Evolutionary conservation across 2,329 filamentous ascomycete genomes (phyloP).

Genomic region (Fusarium xylarioides): DNA sequence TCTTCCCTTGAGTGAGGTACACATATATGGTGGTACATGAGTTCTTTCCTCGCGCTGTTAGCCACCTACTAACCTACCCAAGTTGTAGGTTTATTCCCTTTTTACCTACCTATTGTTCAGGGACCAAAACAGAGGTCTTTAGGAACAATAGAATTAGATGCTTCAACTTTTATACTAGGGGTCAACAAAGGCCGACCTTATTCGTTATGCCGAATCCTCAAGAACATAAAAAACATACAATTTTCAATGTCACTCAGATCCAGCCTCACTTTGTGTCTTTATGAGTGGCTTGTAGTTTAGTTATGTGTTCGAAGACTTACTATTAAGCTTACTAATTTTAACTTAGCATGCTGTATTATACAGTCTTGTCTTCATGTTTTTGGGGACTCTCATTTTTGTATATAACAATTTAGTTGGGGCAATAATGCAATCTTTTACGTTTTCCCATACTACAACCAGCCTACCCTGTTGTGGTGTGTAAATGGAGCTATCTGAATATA

Average conservation of each 20-base stretch:
- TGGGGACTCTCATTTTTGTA: background rate
- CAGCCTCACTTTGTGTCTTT: background rate
- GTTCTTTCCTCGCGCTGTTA: conserved; percentile 8
- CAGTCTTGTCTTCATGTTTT: background rate
- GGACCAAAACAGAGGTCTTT: conserved; percentile 4
- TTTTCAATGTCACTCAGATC: background rate
- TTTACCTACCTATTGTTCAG: conserved; percentile 8
- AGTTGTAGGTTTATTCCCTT: conserved; percentile 9
- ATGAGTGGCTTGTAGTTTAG: background rate
- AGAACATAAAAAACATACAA: background rate
- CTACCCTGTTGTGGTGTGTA: background rate
- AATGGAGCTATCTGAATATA: background rate
- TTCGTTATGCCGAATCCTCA: background rate
- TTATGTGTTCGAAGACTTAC: background rate
- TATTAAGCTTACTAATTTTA: background rate
- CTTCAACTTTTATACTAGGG: background rate
- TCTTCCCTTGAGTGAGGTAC: background rate
- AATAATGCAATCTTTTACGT: background rate
- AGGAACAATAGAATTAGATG: background rate
- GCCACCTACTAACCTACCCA: background rate
- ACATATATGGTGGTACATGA: background rate
- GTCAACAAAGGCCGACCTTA: background rate
- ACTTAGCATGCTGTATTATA: background rate
- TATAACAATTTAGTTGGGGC: background rate
- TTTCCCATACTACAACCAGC: no score